Evolutionary conservation across 106 monocot genomes (phyloP), one percentile per base, ranked within the genome.

Genomic region (Dactylorhiza incarnata): DNA sequence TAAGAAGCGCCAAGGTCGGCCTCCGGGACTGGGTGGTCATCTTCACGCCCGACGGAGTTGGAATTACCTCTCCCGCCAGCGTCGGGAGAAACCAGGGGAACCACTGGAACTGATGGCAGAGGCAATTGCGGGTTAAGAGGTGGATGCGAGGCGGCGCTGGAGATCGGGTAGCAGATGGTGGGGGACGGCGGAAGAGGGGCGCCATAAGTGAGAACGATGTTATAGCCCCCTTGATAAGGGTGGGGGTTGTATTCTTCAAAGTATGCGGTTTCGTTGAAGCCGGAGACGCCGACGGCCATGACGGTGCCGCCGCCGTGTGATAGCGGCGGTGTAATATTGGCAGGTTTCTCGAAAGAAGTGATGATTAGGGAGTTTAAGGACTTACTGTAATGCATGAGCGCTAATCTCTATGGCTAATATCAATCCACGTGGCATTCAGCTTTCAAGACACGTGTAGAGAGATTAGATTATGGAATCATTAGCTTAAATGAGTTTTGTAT

Each of bases 161-260:
- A 74, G 68, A 87, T 45, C 55, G 90, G 89, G 75, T 96, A 93
- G 85, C 95, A 96, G 79, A 67, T 96, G 78, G 78, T 15, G 20
- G 86, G 22, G 70, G 89, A 85, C 0, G 91, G 89, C 5, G 87
- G 84, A 55, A 91, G 91, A n/a, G 96, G 87, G 0, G 72, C 2
- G 78, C 97, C 97, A 80, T 94, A 97, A 29, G 93, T 91, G 78
- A 79, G 74, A 53, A 66, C 73, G 56, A 97, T 91, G 83, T 97
- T 85, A 81, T 97, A 97, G 43, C 97, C 97, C 55, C 97, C 97
- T 15, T 44, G 62, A 85, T 91, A 97, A 2, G 93, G 94, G 61
- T 91, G 80, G 29, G 87, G 94, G 61, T 94, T 89, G 94, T 91
- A 91, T 29, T 86, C 85, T 20, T 81, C 84, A 79, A 93, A 91